phyloP scores from a whole-genome alignment of 768 basidiomycete species.

The Artomyces pyxidatus region DNA sequence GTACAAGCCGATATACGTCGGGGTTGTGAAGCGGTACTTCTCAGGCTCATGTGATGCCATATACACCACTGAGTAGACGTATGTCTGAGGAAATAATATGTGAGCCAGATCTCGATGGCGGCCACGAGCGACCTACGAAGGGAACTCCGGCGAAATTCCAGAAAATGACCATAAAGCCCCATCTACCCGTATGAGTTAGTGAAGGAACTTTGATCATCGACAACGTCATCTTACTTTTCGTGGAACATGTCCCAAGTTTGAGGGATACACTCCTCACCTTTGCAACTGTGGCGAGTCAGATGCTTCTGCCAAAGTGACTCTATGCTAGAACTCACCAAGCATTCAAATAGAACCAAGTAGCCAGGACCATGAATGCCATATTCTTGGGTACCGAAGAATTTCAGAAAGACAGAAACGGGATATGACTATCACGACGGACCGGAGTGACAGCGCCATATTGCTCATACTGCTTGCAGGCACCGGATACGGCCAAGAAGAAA shows the following conservation, averaged over 20 bases:
- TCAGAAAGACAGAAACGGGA: slow-evolving; percentile 10
- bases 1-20: slow-evolving; percentile 65
- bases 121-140: slow-evolving; percentile 53
- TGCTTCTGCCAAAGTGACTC: background rate
- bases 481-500: slow-evolving; percentile 88
- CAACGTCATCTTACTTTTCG: slow-evolving; percentile 59
- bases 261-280: slow-evolving; percentile 91
- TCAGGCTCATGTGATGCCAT: slow-evolving; percentile 93
- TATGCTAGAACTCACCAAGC: slow-evolving; percentile 54
- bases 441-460: slow-evolving; percentile 86
- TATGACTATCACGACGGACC: slow-evolving; percentile 32
- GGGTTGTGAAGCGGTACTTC: slow-evolving; percentile 79
- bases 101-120: slow-evolving; percentile 2
- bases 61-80: slow-evolving; percentile 95
- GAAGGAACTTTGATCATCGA: background rate
- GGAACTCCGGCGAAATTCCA: slow-evolving; percentile 95
- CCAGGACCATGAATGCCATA: slow-evolving; percentile 93
- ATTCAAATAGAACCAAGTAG: slow-evolving; percentile 94
- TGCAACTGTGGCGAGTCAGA: slow-evolving; percentile 42
- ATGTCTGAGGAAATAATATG: slow-evolving; percentile 47
- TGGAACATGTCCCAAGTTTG: slow-evolving; percentile 99
- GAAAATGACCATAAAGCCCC: slow-evolving; percentile 98
- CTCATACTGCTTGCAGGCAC: slow-evolving; percentile 94
- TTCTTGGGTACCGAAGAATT: slow-evolving; percentile 43
- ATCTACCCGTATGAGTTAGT: slow-evolving; percentile 29